Percentiles rank a stretch among this genome's conserved stretches.
These are phyloP conservation scores for Paracoccidioides lutzii DNA, from an alignment of 2,329 filamentous ascomycete species.

Conservation along the genomic window DNA sequence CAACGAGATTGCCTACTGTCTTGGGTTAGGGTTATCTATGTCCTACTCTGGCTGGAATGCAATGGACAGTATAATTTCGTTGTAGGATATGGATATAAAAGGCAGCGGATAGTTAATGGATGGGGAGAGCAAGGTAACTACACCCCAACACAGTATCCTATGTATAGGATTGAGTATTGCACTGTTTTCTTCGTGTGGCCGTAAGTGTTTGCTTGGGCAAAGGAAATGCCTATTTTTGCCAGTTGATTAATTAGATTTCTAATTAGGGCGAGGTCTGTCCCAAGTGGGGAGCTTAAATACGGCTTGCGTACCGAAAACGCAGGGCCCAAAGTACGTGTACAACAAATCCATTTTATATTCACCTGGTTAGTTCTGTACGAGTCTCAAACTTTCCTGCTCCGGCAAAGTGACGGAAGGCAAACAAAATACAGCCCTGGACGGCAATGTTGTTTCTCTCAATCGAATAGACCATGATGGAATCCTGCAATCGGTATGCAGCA, in stretches of 20 bases:
- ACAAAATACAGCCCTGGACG: constrained; percentile 28
- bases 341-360: constrained; percentile 8
- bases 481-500: constrained; percentile 21
- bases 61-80: neutral
- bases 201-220: constrained; percentile 20
- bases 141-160: constrained; percentile 28
- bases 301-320: constrained; percentile 15
- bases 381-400: neutral
- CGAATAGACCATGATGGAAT: constrained; percentile 18
- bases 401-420: neutral
- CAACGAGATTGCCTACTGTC: constrained; percentile 26
- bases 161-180: constrained; percentile 27
- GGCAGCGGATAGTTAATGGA: neutral
- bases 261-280: neutral
- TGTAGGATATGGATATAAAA: neutral
- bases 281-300: neutral
- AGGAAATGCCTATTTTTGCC: constrained; percentile 2
- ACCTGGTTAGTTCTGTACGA: neutral
- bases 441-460: constrained; percentile 23
- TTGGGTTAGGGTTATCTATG: neutral
- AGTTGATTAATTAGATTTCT: neutral
- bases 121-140: neutral
- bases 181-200: constrained; percentile 32
- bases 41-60: neutral
- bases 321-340: constrained; percentile 29